These are phyloP conservation scores for Myxozyma neotropica DNA, from an alignment of 805 yeast genomes.

Conservation along the genomic window DNA sequence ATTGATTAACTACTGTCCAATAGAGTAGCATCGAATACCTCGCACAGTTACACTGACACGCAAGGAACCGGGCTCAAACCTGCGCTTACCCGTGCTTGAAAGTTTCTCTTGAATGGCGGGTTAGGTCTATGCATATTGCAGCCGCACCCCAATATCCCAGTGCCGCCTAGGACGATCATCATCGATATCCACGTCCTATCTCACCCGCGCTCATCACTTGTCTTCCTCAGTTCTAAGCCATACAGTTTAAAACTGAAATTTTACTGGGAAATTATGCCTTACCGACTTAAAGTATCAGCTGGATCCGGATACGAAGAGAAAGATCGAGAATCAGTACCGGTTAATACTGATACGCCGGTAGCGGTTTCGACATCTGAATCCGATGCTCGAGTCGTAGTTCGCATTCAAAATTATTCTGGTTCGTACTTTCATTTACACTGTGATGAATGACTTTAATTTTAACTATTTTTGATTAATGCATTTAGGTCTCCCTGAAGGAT, in stretches of 20 bases:
- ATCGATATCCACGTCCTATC: no score
- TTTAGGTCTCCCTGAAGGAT: conserved; percentile 22
- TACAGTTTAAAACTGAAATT: neutral
- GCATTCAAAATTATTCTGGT: conserved; percentile 25
- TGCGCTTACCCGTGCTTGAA: neutral
- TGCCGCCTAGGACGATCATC: no score
- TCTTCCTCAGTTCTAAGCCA: no score
- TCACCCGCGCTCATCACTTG: no score
- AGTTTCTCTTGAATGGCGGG: neutral
- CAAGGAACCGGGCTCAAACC: neutral
- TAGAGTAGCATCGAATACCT: no score
- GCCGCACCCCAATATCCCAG: neutral
- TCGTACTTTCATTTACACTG: neutral
- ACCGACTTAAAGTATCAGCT: conserved; percentile 20
- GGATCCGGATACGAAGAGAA: conserved; percentile 10
- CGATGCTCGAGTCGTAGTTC: conserved; percentile 13
- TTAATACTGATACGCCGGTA: conserved; percentile 23
- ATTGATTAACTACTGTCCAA: no score
- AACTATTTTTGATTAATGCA: neutral
- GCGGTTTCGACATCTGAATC: conserved; percentile 4
- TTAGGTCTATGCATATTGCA: no score
- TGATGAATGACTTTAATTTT: no score
- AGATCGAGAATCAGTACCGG: conserved; percentile 9
- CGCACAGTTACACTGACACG: no score
- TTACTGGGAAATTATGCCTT: neutral